Evolutionary conservation across 768 basidiomycete species (phyloP).

Genomic region (Pisolithus albus): DNA sequence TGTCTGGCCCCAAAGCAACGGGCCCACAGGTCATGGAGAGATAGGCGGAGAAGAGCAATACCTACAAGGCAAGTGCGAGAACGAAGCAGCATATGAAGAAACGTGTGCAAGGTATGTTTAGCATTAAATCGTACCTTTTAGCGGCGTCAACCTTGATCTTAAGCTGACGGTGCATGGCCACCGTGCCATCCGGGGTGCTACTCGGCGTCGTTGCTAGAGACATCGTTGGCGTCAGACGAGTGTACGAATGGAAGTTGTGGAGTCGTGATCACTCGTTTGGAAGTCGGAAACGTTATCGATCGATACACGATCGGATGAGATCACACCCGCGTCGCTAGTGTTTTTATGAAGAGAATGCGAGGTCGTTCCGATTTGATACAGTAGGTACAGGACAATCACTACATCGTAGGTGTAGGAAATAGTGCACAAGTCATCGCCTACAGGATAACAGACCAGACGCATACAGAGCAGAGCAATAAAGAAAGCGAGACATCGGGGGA

Average conservation of each 20-base stretch:
- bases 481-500: conserved; percentile 15
- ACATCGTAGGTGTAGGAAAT: conserved; percentile 28
- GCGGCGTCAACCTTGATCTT: conserved; percentile 69
- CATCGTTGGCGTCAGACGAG: not conserved
- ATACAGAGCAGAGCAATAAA: conserved; percentile 14
- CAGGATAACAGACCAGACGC: conserved; percentile 22
- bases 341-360: not conserved
- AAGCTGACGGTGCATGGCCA: conserved; percentile 53
- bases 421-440: conserved; percentile 29
- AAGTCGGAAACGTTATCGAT: not conserved
- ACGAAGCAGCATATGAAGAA: not conserved
- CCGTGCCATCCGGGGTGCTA: conserved; percentile 10
- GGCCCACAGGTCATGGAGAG: conserved; percentile 1
- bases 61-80: not conserved
- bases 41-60: conserved; percentile 4
- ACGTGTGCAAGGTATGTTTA: not conserved
- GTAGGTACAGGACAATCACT: conserved; percentile 18
- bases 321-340: conserved; percentile 4
- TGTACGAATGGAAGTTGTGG: not conserved
- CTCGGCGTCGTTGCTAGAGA: conserved; percentile 8
- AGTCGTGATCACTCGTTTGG: too few relatives aligned
- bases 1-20: not conserved
- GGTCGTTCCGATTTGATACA: conserved; percentile 1
- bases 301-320: conserved; percentile 1
- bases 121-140: conserved; percentile 43